Evolutionary conservation across 768 basidiomycete species (phyloP), one percentile per base, ranked within the genome.

Genomic region (Lentinula detonsa): DNA sequence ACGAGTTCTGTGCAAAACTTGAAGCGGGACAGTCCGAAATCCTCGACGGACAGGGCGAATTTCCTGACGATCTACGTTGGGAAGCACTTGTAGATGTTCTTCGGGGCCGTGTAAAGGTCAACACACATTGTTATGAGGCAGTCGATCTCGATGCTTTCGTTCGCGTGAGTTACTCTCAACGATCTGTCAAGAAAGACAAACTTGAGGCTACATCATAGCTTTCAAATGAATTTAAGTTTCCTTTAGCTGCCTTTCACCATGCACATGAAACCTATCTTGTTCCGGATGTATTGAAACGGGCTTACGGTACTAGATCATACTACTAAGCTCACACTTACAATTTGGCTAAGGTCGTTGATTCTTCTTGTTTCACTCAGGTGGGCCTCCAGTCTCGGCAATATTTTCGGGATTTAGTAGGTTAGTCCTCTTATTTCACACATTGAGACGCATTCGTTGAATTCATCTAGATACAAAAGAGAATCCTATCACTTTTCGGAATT

Each of bases 191-290:
- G n/a, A 18, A 9, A 18, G 6, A 52, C 34, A 10, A 13, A 48
- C 31, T 53, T 43, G 37, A 35, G 34, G 34, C 28, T 55, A 45
- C 46, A 4, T 18, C 40, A 2, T 16, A 79, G 73, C 73, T 88
- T 33, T 79, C 83, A 7, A 83, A 87, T 67, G 86, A 88, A 68
- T 88, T 87, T 64, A 81, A 87, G 65, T 91, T 91, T 71, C 79
- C 83, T 1, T 81, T 92, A 55, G 85, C 88, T 7, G 85, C 86
- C 1, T 85, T 91, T 70, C 91, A 92, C 61, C 85, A 87, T 62
- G 91, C 91, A 0, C 85, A 87, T 63, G 90, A 93, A 66, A 85
- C 90, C 0, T 94, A 88, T 69, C 81, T 93, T 21, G 88, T 93
- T 16, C 90, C 92, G 0, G 86, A 87, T 46, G 70, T 89, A 1